Percentiles rank a stretch among this genome's conserved stretches.
Evolutionary conservation across 345 rosid genomes (phyloP).

Genomic region (Noccaea bulbosa): DNA sequence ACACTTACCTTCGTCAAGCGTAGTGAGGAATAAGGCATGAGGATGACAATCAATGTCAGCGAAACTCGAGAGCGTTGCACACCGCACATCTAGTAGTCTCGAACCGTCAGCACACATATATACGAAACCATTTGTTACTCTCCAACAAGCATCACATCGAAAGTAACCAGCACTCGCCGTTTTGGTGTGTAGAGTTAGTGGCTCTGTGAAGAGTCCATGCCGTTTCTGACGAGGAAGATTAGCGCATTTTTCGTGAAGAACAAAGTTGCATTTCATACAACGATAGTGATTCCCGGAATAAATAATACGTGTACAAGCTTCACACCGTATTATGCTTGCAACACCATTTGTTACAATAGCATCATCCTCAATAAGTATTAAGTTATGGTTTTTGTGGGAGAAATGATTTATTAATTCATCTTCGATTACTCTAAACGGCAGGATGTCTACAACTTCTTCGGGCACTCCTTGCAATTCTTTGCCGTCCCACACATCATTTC

Average conservation of each 20-base stretch:
- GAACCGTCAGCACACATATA: background rate
- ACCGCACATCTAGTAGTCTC: background rate
- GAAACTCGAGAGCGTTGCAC: background rate
- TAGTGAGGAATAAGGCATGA: slow-evolving; percentile 18
- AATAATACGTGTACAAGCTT: background rate
- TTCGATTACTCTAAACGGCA: background rate
- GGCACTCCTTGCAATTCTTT: background rate
- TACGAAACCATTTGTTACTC: background rate
- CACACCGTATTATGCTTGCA: background rate
- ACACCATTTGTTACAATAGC: background rate
- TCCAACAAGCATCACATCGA: no score
- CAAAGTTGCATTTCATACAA: background rate
- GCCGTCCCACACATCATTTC: slow-evolving; percentile 15
- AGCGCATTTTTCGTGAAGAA: slow-evolving; percentile 17
- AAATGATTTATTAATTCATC: background rate
- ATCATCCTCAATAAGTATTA: background rate
- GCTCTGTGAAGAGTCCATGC: background rate
- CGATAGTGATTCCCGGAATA: background rate
- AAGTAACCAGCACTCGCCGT: no score
- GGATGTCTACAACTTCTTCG: background rate
- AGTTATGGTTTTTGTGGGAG: background rate
- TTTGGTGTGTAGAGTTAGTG: background rate
- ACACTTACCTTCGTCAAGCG: background rate
- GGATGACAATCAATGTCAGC: background rate
- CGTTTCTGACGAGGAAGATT: slow-evolving; percentile 2